Evolutionary conservation across 1,284 basidiomycete genomes (phyloP).

Genomic region (Porodaedalea pini): DNA sequence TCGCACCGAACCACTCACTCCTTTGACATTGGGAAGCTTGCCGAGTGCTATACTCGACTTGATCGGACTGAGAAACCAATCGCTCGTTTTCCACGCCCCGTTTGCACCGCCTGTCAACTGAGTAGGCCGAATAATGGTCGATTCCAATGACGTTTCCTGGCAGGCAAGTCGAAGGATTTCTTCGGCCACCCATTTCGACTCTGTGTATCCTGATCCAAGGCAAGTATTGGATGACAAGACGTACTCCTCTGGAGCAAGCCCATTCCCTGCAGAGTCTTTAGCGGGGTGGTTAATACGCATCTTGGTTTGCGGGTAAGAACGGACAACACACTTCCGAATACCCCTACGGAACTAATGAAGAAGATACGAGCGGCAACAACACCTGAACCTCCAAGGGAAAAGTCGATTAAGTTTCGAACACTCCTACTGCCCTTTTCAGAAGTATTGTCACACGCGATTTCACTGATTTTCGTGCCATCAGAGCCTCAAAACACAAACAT

Average conservation of each 20-base stretch:
- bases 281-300: neutral
- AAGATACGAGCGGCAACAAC: constrained; percentile 18
- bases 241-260: constrained; percentile 16
- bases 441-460: too few species aligned
- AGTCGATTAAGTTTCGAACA: constrained; percentile 34
- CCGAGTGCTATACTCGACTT: constrained; percentile 10
- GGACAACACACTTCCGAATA: constrained; percentile 11
- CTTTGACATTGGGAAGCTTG: constrained; percentile 14
- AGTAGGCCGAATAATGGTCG: constrained; percentile 17
- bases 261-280: constrained; percentile 12
- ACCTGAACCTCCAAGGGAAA: constrained; percentile 22
- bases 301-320: neutral
- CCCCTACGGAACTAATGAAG: constrained; percentile 24
- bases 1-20: constrained; percentile 2
- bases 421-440: constrained; percentile 37
- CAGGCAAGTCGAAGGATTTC: constrained; percentile 22
- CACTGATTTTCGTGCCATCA: too few species aligned
- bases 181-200: constrained; percentile 56
- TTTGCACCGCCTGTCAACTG: constrained; percentile 19
- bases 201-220: constrained; percentile 47
- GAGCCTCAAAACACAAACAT: too few species aligned
- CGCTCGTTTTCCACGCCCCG: constrained; percentile 21
- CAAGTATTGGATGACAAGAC: constrained; percentile 15
- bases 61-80: constrained; percentile 21
- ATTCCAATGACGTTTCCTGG: constrained; percentile 23